Conservation (phyloP, 306 rosid genomes). For the Fragaria iinumae region DNA sequence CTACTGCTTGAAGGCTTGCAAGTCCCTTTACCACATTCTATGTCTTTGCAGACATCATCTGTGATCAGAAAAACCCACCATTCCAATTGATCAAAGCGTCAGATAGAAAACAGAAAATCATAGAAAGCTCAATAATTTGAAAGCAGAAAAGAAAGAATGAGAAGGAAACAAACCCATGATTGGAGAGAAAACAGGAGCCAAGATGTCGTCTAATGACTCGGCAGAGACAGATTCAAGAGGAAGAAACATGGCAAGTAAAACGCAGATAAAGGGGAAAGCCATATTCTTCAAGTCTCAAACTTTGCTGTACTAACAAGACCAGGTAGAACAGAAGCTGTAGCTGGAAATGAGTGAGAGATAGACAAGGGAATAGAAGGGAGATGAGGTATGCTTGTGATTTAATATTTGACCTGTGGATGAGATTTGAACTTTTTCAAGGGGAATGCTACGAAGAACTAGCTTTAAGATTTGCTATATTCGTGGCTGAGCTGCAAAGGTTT, state of each 20-base stretch:
- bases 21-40: constrained; percentile 74
- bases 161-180: constrained; percentile 46
- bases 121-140: constrained; percentile 14
- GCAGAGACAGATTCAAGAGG: constrained; percentile 41
- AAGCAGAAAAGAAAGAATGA: not conserved
- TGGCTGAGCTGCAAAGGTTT: no score
- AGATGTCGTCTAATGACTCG: constrained; percentile 32
- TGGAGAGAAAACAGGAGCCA: constrained; percentile 64
- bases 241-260: constrained; percentile 35
- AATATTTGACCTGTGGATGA: no score
- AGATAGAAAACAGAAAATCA: not conserved
- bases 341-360: constrained; percentile 1
- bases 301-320: not conserved
- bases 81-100: not conserved
- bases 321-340: not conserved
- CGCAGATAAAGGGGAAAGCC: constrained; percentile 40
- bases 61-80: constrained; percentile 15
- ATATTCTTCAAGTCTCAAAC: constrained; percentile 25
- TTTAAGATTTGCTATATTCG: no score
- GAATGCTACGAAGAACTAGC: no score
- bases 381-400: no score
- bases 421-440: no score
- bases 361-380: no score
- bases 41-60: constrained; percentile 70
- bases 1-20: constrained; percentile 64